Evolutionary conservation across 139 green algal species (phyloP), one percentile per base, ranked within the genome.

Genomic region (Tetratostichococcus sp.): DNA sequence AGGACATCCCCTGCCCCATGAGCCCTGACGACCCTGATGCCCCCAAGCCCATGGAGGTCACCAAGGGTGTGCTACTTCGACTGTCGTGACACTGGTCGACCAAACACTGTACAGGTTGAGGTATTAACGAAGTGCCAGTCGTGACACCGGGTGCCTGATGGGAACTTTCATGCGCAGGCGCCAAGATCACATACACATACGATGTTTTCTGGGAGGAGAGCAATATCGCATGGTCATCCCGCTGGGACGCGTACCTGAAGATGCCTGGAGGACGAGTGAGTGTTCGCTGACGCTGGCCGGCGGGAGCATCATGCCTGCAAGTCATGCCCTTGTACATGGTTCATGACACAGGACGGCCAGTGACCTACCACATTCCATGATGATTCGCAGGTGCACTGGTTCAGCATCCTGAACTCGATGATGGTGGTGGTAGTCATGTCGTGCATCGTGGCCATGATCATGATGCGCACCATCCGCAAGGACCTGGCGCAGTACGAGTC

Each of bases 221-320:
- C 33, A 80, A 91, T 26, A 93, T 95, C 67, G 85, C 87, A 70
- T 98, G 95, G 95, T 88, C 92, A 14, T 90, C 80, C 0, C 89
- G 95, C 39, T 98, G 95, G 95, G 95, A 98, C 75, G 88, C 92
- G 1, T 98, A 98, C 80, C 90, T 98, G 78, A 86, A 89, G 69
- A 98, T 98, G 93, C 90, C 91, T 2, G 91, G 91, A 19, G 92
- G 92, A 73, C 69, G 77, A 11, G 50, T 62, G 50, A 25, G 50
- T 50, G 39, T 50, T 50, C 8, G 8, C 39, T 50, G n/a, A n/a
- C n/a, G n/a, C n/a, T n/a, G n/a, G n/a, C n/a, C n/a, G n/a, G n/a
- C n/a, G n/a, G n/a, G n/a, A n/a, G n/a, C n/a, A n/a, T n/a, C n/a
- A n/a, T n/a, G n/a, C n/a, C n/a, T n/a, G n/a, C n/a, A n/a, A n/a